Conservation (phyloP, 768 basidiomycete genomes). For the Kwoniella mangroviensis region DNA sequence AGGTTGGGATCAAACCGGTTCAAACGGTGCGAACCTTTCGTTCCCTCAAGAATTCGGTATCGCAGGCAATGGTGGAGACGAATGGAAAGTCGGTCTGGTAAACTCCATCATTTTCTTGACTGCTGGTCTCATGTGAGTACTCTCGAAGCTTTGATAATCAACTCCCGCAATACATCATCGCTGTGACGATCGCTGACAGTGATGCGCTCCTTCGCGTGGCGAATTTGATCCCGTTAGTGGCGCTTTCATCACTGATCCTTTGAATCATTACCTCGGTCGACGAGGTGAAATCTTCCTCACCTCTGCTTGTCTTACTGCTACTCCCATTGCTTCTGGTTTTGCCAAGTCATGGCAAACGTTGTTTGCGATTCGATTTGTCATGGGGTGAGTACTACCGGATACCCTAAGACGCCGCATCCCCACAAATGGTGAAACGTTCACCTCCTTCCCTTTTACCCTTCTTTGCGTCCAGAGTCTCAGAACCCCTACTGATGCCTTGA, state of each 20-base stretch:
- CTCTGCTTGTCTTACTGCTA: conserved; percentile 60
- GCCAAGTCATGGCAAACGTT: conserved; percentile 47
- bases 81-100: conserved; percentile 54
- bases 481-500: not conserved
- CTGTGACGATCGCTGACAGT: not conserved
- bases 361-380: conserved; percentile 42
- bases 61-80: conserved; percentile 27
- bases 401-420: not conserved
- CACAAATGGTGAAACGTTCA: not conserved
- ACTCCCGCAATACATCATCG: not conserved
- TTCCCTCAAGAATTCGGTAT: conserved; percentile 56
- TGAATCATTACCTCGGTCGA: conserved; percentile 68
- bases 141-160: conserved; percentile 3
- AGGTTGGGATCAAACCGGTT: conserved; percentile 55
- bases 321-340: conserved; percentile 53
- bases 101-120: conserved; percentile 48
- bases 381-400: conserved; percentile 22
- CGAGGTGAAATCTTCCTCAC: conserved; percentile 66
- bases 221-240: conserved; percentile 19
- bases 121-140: conserved; percentile 37
- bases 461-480: too few relatives aligned
- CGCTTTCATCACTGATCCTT: conserved; percentile 63
- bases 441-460: not conserved
- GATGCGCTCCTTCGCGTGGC: not conserved
- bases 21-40: conserved; percentile 53